Evolutionary conservation across 2,329 filamentous ascomycete genomes (phyloP), one percentile per base, ranked within the genome.

Genomic region (Plenodomus biglobosus): DNA sequence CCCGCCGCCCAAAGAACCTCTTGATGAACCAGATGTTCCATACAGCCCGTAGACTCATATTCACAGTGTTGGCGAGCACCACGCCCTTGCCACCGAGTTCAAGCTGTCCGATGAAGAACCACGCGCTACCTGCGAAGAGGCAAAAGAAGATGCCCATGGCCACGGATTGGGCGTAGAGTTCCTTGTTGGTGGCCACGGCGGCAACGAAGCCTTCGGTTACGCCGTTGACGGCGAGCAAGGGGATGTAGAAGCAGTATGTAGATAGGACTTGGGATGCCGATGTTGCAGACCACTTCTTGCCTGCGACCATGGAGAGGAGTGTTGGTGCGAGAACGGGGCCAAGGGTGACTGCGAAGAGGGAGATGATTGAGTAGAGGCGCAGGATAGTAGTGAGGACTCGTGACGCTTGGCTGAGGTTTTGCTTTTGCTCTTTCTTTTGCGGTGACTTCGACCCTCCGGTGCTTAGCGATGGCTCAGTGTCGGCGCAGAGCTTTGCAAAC

Each of bases 161-260:
- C 3, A 84, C 69, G 0, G 88, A 90, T 70, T 99, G 94, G 3
- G 69, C 72, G 54, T 90, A 84, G 2, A 99, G 82, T 58, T 97
- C 81, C 3, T 79, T 73, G 54, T 90, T 81, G 0, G 82, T 86
- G 0, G 92, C 92, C 1, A 95, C 89, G 2, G 90, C 90, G 1
- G 92, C 86, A 15, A 97, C 92, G 62, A 99, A 97, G 0, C 91
- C 90, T 73, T 99, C 94, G 1, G 87, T 84, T 18, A 97, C 83
- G 42, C 94, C 94, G 65, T 99, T 99, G 61, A 95, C 76, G 2
- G 92, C 94, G 3, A 97, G 80, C 20, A 97, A 84, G 0, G 94
- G 94, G 50, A 99, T 89, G 74, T 96, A 97, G 71, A 90, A 91
- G 75, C 90, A 92, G 72, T 96, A 99, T 0, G 80, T 81, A 0